These are phyloP conservation scores for Bauhinia variegata DNA, from an alignment of 306 rosid genomes.

Conservation along the genomic window DNA sequence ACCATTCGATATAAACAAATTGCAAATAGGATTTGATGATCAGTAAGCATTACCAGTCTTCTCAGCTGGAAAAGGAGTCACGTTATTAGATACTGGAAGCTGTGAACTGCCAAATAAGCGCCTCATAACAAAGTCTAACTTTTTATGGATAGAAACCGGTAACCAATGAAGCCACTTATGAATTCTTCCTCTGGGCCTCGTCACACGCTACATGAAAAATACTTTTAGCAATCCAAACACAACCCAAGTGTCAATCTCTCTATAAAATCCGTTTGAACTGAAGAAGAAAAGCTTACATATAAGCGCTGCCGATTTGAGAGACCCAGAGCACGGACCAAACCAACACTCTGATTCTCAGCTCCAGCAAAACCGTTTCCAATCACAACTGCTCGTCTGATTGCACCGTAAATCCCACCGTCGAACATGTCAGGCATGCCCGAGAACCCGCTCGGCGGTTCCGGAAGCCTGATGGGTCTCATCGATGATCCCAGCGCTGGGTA, in stretches of 20 bases:
- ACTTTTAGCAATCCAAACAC: slow-evolving; percentile 20
- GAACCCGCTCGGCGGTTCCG: slow-evolving; percentile 38
- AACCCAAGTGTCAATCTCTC: not conserved
- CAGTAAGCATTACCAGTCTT: no score
- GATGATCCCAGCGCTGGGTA: slow-evolving; percentile 8
- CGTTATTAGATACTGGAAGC: slow-evolving; percentile 31
- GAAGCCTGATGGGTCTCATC: slow-evolving; percentile 59
- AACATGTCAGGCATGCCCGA: slow-evolving; percentile 49
- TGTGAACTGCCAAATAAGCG: slow-evolving; percentile 39
- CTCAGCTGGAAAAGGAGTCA: slow-evolving; percentile 32
- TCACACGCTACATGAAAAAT: slow-evolving; percentile 61
- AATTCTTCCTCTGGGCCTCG: slow-evolving; percentile 84
- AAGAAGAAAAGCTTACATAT: slow-evolving; percentile 50
- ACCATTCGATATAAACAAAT: not conserved
- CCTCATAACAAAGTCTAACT: slow-evolving; percentile 46
- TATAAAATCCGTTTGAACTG: not conserved
- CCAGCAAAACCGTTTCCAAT: slow-evolving; percentile 92
- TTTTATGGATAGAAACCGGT: slow-evolving; percentile 76
- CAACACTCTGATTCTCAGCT: slow-evolving; percentile 86
- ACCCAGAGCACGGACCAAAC: slow-evolving; percentile 86
- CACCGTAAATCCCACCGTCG: slow-evolving; percentile 49
- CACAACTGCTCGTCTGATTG: slow-evolving; percentile 66
- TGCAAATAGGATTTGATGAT: not conserved
- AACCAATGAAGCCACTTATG: slow-evolving; percentile 85
- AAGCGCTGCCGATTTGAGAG: slow-evolving; percentile 60